These are phyloP conservation scores for Phytophthora chlamydospora DNA, from an alignment of 352 stramenopile species.

Conservation along the genomic window DNA sequence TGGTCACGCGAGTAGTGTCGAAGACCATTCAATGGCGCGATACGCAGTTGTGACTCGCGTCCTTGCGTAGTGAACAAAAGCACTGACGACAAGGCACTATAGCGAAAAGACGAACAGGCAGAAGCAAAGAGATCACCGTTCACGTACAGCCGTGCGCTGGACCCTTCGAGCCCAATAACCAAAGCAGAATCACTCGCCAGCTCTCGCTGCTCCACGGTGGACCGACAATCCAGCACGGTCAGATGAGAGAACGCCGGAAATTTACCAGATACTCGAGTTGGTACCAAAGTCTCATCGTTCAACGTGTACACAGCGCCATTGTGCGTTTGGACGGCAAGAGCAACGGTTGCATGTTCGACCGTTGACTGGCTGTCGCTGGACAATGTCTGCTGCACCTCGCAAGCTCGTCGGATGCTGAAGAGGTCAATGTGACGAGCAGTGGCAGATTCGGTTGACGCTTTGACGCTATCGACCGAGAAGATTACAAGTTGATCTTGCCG, in stretches of 20 bases:
- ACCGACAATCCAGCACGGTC: slow-evolving; percentile 24
- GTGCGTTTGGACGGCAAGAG: slow-evolving; percentile 47
- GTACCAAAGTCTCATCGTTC: background rate
- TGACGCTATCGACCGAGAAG: slow-evolving; percentile 12
- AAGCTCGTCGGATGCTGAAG: slow-evolving; percentile 22
- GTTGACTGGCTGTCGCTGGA: background rate
- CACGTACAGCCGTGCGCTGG: slow-evolving; percentile 57
- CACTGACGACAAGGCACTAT: slow-evolving; percentile 42
- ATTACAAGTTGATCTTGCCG: slow-evolving; percentile 40
- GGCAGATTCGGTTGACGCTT: slow-evolving; percentile 5
- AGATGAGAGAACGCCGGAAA: slow-evolving; percentile 49
- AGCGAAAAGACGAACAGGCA: slow-evolving; percentile 71
- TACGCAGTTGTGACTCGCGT: slow-evolving; percentile 56
- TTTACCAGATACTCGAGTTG: slow-evolving; percentile 20
- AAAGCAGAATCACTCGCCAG: slow-evolving; percentile 10
- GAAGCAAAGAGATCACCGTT: slow-evolving; percentile 44
- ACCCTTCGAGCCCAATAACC: slow-evolving; percentile 47
- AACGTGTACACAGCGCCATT: slow-evolving; percentile 47
- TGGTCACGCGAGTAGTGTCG: background rate
- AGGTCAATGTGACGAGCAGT: slow-evolving; percentile 17
- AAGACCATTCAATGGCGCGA: slow-evolving; percentile 42
- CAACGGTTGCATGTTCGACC: background rate
- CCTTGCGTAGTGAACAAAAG: slow-evolving; percentile 75
- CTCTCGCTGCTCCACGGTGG: background rate
- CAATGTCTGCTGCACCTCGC: slow-evolving; percentile 9